Evolutionary conservation across 139 green algal genomes (phyloP).

Genomic region (Haematococcus sp.): DNA sequence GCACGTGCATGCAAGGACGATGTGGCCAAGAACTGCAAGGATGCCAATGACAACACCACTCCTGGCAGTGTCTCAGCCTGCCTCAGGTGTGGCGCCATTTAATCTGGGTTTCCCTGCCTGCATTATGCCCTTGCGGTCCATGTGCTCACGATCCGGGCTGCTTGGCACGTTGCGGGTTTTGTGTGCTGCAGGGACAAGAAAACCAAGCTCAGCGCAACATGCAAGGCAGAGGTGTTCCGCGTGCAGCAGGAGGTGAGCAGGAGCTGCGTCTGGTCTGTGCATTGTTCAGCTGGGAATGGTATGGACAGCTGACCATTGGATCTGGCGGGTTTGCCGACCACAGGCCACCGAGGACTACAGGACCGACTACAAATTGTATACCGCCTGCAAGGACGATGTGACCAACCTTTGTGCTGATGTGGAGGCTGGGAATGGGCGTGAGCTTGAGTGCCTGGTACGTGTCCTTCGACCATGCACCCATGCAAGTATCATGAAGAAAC

Average conservation of each 20-base stretch:
- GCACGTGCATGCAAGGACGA: conserved; percentile 69
- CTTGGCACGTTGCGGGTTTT: background rate
- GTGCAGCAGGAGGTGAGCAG: conserved; percentile 46
- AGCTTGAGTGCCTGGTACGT: conserved; percentile 73
- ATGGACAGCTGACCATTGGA: background rate
- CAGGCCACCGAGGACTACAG: conserved; percentile 68
- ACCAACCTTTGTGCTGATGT: conserved; percentile 52
- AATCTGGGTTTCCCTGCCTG: background rate
- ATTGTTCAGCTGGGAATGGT: background rate
- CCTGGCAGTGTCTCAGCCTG: conserved; percentile 54
- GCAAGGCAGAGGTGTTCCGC: conserved; percentile 55
- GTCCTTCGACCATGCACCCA: background rate
- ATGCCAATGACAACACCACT: conserved; percentile 23
- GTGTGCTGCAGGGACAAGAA: conserved; percentile 38
- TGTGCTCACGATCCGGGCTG: background rate
- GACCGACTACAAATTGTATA: conserved; percentile 59
- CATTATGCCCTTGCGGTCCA: background rate
- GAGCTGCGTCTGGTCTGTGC: background rate
- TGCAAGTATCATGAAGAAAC: background rate
- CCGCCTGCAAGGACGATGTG: conserved; percentile 50
- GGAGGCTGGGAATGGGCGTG: conserved; percentile 49
- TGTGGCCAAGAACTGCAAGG: conserved; percentile 58
- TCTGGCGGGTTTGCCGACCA: background rate
- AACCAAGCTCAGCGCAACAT: conserved; percentile 40
- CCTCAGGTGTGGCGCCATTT: conserved; percentile 38